Evolutionary conservation across 2,329 filamentous ascomycete genomes (phyloP), one percentile per base, ranked within the genome.

Genomic region (Neonectria faginata): DNA sequence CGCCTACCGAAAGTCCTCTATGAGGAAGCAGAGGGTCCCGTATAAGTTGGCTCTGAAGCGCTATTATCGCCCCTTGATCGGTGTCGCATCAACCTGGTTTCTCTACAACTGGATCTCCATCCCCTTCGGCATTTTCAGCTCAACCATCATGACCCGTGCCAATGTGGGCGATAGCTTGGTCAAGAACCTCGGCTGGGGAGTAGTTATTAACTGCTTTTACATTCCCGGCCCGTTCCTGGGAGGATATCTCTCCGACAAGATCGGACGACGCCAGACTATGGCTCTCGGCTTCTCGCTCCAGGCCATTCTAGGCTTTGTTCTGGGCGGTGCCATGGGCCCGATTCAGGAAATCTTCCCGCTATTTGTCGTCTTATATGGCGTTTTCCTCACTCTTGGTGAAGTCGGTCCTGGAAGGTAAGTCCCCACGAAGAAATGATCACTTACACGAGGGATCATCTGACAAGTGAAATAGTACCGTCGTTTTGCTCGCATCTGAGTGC

Each of bases 81-180:
- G 85, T 14, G 79, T 80, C 7, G 79, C 83, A 2, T 65, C 80
- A 1, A 79, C 82, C 10, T 87, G 85, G 84, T 86, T 86, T 71
- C 73, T 80, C 27, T 82, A 88, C 71, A 84, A 88, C 70, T 88
- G 82, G 72, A 82, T 87, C 44, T 82, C 83, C 0, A 84, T 85
- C 57, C 85, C 85, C 0, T 86, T 87, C 65, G 84, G 84, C 9
- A 80, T 88, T 29, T 87, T 87, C 73, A 83, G 81, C 60, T 83
- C 83, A 0, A 85, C 84, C 22, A 86, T 87, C 62, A 80, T 86
- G 55, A 73, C 75, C 3, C 76, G 80, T 25, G 74, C 81, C 29
- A 81, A 82, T 29, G 69, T 79, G 0, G 74, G 77, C 14, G 77
- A 82, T 36, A 81, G 77, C n/a, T 73, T 83, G 1, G 74, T 80